Percentiles rank a stretch among this genome's conserved stretches.
These are phyloP conservation scores for Blastomyces gilchristii DNA, from an alignment of 2,329 filamentous ascomycete genomes.

Conservation along the genomic window DNA sequence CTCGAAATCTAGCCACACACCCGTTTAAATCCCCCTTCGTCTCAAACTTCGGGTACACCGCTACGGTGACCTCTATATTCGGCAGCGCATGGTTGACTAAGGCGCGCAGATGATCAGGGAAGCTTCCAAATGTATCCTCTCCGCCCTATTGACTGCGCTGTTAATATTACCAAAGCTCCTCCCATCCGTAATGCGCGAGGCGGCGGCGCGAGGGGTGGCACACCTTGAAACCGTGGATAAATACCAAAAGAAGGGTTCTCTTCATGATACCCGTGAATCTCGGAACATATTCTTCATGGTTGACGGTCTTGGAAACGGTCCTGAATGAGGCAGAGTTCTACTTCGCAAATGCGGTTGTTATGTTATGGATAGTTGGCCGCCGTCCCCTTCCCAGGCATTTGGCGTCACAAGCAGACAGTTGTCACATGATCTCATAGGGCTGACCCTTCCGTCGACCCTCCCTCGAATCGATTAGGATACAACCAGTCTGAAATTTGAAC, in stretches of 20 bases:
- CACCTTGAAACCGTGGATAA: conserved; percentile 43
- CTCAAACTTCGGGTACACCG: conserved; percentile 41
- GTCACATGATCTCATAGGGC: no score
- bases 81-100: conserved; percentile 36
- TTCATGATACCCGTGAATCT: conserved; percentile 27
- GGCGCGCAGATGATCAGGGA: conserved; percentile 36
- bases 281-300: conserved; percentile 13
- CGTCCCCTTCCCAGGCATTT: background rate
- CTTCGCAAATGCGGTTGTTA: background rate
- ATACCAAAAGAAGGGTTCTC: conserved; percentile 39
- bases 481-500: background rate
- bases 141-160: conserved; percentile 30
- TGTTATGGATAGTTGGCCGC: background rate
- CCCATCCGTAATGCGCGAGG: background rate
- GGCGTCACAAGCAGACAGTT: background rate
- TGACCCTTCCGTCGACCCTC: no score
- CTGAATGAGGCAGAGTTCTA: background rate
- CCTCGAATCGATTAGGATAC: no score
- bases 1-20: conserved; percentile 37
- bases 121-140: conserved; percentile 40
- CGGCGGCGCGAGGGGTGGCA: conserved; percentile 9
- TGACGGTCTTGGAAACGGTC: background rate
- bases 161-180: conserved; percentile 9
- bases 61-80: conserved; percentile 31
- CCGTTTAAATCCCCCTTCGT: conserved; percentile 40